Evolutionary conservation across 768 basidiomycete species (phyloP).

Genomic region (Rubroboletus satanas): DNA sequence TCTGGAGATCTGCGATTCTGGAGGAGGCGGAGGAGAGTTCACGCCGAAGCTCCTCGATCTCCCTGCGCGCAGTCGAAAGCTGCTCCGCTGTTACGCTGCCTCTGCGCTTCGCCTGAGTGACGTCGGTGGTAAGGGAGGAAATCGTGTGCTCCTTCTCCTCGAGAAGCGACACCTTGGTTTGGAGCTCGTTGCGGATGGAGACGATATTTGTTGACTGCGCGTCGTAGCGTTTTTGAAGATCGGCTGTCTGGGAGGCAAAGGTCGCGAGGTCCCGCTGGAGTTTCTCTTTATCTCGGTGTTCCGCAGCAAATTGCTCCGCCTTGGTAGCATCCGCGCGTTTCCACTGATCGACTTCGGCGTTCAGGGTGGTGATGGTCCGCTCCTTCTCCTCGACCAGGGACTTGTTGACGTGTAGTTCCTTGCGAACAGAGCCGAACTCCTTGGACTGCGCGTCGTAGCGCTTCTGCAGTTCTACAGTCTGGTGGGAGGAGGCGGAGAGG

Average conservation of each 20-base stretch:
- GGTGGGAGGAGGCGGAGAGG: neutral
- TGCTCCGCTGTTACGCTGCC: neutral
- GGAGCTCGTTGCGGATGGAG: neutral
- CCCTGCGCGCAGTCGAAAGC: neutral
- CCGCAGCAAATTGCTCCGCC: neutral
- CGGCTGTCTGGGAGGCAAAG: neutral
- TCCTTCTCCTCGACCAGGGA: neutral
- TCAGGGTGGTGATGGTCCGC: neutral
- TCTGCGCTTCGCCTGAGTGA: neutral
- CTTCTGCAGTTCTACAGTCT: neutral
- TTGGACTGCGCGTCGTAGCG: neutral
- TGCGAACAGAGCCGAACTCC: neutral
- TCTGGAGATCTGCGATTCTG: neutral
- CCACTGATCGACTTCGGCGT: neutral
- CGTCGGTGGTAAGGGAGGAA: neutral
- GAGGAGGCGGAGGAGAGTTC: neutral
- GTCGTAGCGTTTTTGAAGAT: neutral
- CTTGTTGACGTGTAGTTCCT: neutral
- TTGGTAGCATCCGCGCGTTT: neutral
- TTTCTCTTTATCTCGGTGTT: neutral
- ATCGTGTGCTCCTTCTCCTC: constrained; percentile 1
- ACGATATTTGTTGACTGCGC: neutral
- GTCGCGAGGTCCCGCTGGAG: neutral
- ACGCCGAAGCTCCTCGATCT: neutral
- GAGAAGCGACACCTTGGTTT: neutral